Base-by-base conservation (phyloP, 345 rosid species). In the Acer campestre region DNA sequence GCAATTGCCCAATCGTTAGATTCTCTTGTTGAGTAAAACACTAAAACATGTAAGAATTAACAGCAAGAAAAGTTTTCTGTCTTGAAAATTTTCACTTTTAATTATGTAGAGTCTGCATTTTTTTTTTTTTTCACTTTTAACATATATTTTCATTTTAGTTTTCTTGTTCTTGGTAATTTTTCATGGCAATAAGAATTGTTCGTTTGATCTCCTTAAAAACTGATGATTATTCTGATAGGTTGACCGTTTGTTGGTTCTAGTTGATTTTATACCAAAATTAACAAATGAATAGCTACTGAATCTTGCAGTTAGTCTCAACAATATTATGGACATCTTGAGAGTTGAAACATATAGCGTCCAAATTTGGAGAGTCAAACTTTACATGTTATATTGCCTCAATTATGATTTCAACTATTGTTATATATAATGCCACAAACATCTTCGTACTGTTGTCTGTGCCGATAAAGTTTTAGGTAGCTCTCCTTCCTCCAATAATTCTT, bases 381-480 rank as follows among this genome's bases (percentile, higher is more conserved):
- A 67, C 79, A 77, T 14, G 14, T 49, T 42, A 66, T 40, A 16
- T 79, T 17, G 64, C 29, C 72, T 62, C 71, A 25, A 53, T 9
- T 3, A 68, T 67, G 40, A 53, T 29, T 61, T 53, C 29, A 18
- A 59, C 59, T 25, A 31, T 22, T 49, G 42, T 22, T 49, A 31
- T 25, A 58, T 56, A 49, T 64, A 56, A 42, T 31, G 59, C 35
- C 71, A n/a, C 25, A 67, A 61, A 65, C 51, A 71, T 29, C 16
- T 16, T 74, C 70, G 73, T 31, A 75, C 31, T 44, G 10, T 14
- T 75, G 25, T 69, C 53, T 62, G 20, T 44, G 17, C 70, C 27
- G 68, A 31, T 64, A 13, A 2, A 10, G 10, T 22, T 78, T 78
- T 71, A 46, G 46, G 59, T 68, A 73, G 68, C 58, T 67, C 59